phyloP scores from a whole-genome alignment of 1,139 yeast species.

The Ashbya aceris region DNA sequence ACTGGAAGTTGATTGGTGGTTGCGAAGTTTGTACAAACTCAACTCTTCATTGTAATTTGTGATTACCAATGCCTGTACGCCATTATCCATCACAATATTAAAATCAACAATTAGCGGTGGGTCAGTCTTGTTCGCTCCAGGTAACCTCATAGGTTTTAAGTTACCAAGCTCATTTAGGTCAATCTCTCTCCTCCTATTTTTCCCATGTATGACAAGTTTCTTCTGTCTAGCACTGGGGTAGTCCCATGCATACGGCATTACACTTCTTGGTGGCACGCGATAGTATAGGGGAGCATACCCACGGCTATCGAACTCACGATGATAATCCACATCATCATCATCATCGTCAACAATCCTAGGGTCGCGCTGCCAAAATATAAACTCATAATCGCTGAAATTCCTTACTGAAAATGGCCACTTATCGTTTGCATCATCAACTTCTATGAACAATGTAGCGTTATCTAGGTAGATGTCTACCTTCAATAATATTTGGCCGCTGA shows the following conservation, averaged over 20 bases:
- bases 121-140: slow-evolving; percentile 37
- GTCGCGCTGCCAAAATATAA: slow-evolving; percentile 76
- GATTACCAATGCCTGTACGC: slow-evolving; percentile 78
- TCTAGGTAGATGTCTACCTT: slow-evolving; percentile 70
- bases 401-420: slow-evolving; percentile 91
- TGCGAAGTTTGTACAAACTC: slow-evolving; percentile 54
- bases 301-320: slow-evolving; percentile 56
- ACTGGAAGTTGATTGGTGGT: slow-evolving; percentile 14
- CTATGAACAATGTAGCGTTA: slow-evolving; percentile 71
- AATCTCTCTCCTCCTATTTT: slow-evolving; percentile 67
- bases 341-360: slow-evolving; percentile 45
- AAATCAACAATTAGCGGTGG: slow-evolving; percentile 57
- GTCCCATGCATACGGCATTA: slow-evolving; percentile 98
- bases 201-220: slow-evolving; percentile 64
- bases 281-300: slow-evolving; percentile 64
- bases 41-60: slow-evolving; percentile 72
- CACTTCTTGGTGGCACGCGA: slow-evolving; percentile 77
- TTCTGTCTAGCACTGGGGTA: slow-evolving; percentile 85
- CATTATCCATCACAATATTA: slow-evolving; percentile 94
- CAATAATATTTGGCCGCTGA: slow-evolving; percentile 57
- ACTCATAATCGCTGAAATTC: slow-evolving; percentile 79
- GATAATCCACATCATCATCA: slow-evolving; percentile 11
- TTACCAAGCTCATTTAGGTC: slow-evolving; percentile 91
- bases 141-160: slow-evolving; percentile 73
- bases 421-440: slow-evolving; percentile 60